A percentile compares a stretch with the other conserved stretches of the same genome.
Evolutionary conservation across 2,329 filamentous ascomycete species (phyloP).

Genomic region (Camillea tinctor): DNA sequence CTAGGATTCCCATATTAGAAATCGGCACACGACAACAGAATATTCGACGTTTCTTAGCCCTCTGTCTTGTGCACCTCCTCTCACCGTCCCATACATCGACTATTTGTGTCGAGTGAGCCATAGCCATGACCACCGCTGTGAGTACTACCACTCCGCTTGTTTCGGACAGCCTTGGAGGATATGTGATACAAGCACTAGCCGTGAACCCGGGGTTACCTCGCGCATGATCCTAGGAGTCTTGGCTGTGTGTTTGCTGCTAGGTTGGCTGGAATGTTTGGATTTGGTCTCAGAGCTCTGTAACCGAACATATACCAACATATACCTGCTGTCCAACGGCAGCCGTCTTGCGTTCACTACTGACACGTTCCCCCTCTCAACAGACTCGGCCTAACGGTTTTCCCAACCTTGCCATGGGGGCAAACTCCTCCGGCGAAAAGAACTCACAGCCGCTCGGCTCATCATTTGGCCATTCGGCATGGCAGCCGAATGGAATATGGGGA

Average conservation of each 20-base stretch:
- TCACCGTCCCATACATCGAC: too few relatives aligned
- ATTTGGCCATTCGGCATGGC: slow-evolving; percentile 37
- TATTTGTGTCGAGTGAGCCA: slow-evolving; percentile 1
- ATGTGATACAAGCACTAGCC: background rate
- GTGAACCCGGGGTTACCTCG: background rate
- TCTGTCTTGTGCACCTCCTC: background rate
- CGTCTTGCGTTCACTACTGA: background rate
- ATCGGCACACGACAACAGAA: background rate
- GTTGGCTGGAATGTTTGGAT: too few relatives aligned
- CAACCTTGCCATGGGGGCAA: slow-evolving; percentile 36
- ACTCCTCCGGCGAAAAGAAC: slow-evolving; percentile 31
- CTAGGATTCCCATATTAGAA: background rate
- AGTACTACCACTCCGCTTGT: slow-evolving; percentile 13
- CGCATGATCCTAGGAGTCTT: background rate
- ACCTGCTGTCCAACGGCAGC: background rate
- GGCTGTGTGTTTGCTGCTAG: background rate
- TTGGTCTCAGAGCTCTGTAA: too few relatives aligned
- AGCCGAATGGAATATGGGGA: slow-evolving; percentile 50
- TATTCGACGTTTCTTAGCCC: background rate
- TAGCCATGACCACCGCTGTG: slow-evolving; percentile 29
- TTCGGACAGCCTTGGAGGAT: background rate
- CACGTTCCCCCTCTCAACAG: slow-evolving; percentile 10
- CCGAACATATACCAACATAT: too few relatives aligned
- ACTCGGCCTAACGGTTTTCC: slow-evolving; percentile 34
- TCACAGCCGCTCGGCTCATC: slow-evolving; percentile 41